Conservation (phyloP, 192 early-diverging fungal genomes). For the Podila epigama region DNA sequence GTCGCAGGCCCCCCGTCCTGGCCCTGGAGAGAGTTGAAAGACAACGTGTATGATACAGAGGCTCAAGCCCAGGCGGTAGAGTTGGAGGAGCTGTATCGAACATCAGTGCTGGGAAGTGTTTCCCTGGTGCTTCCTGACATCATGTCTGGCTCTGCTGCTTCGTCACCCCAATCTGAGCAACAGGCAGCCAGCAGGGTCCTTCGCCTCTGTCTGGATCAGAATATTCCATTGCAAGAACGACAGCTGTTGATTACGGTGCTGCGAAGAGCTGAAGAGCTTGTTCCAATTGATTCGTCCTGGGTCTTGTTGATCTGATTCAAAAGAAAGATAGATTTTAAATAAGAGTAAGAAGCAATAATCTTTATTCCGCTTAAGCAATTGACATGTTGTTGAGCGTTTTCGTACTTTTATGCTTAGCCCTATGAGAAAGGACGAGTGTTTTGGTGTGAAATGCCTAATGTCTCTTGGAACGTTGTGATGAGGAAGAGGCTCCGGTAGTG, state of each 20-base stretch:
- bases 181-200: conserved; percentile 24
- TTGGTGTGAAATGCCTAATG: background rate
- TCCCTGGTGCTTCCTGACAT: conserved; percentile 26
- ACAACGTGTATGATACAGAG: background rate
- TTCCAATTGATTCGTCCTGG: conserved; percentile 24
- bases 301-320: conserved; percentile 1
- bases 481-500: background rate
- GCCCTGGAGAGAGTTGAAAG: no score
- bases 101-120: conserved; percentile 11
- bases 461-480: conserved; percentile 18
- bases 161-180: conserved; percentile 4
- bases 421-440: background rate
- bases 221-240: conserved; percentile 4
- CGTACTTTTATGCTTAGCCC: no score
- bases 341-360: background rate
- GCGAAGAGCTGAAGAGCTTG: conserved; percentile 26
- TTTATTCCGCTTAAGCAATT: no score
- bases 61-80: background rate
- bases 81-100: background rate
- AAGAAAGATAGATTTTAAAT: background rate
- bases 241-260: conserved; percentile 22
- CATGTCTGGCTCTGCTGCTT: background rate
- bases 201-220: conserved; percentile 13
- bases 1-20: conserved; percentile 4
- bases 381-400: no score